Base-by-base conservation (phyloP, 148 eudicot species). In the Suaeda aralocaspica region DNA sequence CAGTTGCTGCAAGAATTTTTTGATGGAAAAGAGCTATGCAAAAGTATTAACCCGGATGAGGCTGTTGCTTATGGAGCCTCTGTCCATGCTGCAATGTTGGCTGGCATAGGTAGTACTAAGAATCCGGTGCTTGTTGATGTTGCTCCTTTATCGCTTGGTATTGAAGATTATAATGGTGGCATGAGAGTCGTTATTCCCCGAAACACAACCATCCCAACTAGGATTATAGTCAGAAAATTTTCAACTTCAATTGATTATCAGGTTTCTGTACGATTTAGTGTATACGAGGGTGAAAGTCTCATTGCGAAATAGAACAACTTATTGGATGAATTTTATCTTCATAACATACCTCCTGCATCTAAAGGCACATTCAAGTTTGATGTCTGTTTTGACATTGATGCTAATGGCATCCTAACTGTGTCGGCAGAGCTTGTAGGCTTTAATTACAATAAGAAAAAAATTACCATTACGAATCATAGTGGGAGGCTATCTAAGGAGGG, bases 1-100 rank as follows among this genome's bases (percentile, higher is more conserved):
- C 48, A 62, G 22, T 41, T 62, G 25, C n/a, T 62, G 66, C 48
- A 21, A 63, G 66, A 63, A 0, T 63, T 19, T 39, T 63, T 63
- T 2, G n/a, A 14, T 21, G 46, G 48, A 21, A 63, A 63, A 29
- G 66, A 63, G 26, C 66, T 63, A 31, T 36, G 66, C 48, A 63
- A 63, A 63, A 34, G 46, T 39, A 36, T 63, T 63, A 63, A 63
- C 39, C 62, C 62, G 9, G 62, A 59, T 59, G 62, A 59, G 39
- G 62, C 62, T 15, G 39, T 59, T 28, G 62, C 62, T 15, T 30
- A 31, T 59, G 62, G 62, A 30, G 62, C 62, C 30, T 31, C 62
- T 28, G 29, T 59, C 62, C 62, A 59, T 9, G 62, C 62, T 18
- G 62, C 62, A 1, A 6, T 59, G 0, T 59, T 59, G 62, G 62